Base-by-base conservation (phyloP, 2,329 filamentous ascomycete species). In the Trichoderma brevicompactum region DNA sequence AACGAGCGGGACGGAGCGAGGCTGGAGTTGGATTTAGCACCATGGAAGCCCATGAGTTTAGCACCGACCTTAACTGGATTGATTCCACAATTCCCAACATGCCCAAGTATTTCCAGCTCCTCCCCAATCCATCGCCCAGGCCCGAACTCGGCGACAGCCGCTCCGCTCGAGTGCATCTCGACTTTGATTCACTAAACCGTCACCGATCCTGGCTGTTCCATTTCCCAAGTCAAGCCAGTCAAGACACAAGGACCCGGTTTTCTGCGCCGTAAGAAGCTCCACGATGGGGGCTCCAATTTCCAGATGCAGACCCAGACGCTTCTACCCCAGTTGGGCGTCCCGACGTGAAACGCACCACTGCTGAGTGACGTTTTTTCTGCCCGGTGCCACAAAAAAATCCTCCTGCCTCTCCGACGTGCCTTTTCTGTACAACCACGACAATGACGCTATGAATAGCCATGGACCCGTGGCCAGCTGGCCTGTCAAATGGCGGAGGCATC, bases 301-400 rank as follows among this genome's bases (percentile, higher is more conserved):
- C 49, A 53, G n/a, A 43, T 62, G 59, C 59, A 62, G 59, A 53
- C 59, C 59, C 38, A 62, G 59, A 62, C 59, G 38, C 48, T 52
- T 52, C 49, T 62, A 53, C 59, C 59, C 59, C 59, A 62, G 59
- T 62, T 53, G 48, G 59, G 59, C 48, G 59, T 62, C 15, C 48
- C 17, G 59, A 62, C 40, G 52, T 64, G 53, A 64, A 64, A 64
- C 49, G 43, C 34, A 50, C 62, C 62, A 49, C 52, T 64, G 61
- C 61, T 64, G 38, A 55, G 53, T 64, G 50, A 64, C 50, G 61
- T 54, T 55, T 56, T 56, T 48, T 48, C 50, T 32, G 61, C 53
- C 52, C 43, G 61, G 61, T 19, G 61, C 61, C 41, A 56, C 52
- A 60, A 49, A 54, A 64, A 54, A 64, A 56, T 49, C 41, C 40